phyloP scores from a whole-genome alignment of 495 filamentous ascomycete genomes.

The Aspergillus heteromorphus region DNA sequence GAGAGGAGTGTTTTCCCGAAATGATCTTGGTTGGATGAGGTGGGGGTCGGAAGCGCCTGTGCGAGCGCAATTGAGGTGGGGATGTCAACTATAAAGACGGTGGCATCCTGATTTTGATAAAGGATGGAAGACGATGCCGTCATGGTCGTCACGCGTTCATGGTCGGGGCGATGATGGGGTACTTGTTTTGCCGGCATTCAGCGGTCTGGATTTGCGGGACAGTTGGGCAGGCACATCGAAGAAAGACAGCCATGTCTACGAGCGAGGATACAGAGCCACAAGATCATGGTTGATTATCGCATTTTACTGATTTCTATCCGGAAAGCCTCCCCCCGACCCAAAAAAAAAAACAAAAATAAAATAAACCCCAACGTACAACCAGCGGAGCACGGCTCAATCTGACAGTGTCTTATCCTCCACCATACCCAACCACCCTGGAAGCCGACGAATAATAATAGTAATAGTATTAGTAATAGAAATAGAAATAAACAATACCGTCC shows the following conservation, averaged over 20 bases:
- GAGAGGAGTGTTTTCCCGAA: slow-evolving; percentile 24
- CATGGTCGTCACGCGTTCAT: neutral
- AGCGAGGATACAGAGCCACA: too few species aligned
- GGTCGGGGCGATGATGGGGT: neutral
- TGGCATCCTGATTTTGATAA: slow-evolving; percentile 41
- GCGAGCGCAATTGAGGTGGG: slow-evolving; percentile 53
- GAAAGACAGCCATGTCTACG: too few species aligned
- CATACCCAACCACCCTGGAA: neutral
- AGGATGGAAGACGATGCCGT: slow-evolving; percentile 34
- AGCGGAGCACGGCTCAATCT: neutral
- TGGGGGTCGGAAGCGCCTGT: slow-evolving; percentile 20
- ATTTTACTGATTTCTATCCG: neutral
- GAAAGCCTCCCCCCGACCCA: too few species aligned
- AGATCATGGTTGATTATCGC: neutral
- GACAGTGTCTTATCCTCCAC: neutral
- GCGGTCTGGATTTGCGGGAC: neutral
- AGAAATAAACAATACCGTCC: slow-evolving; percentile 15
- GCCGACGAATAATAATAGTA: too few species aligned
- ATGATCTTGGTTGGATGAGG: neutral
- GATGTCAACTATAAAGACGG: slow-evolving; percentile 56
- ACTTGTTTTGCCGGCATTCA: neutral
- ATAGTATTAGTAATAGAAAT: slow-evolving; percentile 6
- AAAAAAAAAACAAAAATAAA: too few species aligned
- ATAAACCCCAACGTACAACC: neutral
- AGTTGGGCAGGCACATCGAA: neutral